Evolutionary conservation across 2,329 filamentous ascomycete species (phyloP).

Genomic region (Calonectria montana): DNA sequence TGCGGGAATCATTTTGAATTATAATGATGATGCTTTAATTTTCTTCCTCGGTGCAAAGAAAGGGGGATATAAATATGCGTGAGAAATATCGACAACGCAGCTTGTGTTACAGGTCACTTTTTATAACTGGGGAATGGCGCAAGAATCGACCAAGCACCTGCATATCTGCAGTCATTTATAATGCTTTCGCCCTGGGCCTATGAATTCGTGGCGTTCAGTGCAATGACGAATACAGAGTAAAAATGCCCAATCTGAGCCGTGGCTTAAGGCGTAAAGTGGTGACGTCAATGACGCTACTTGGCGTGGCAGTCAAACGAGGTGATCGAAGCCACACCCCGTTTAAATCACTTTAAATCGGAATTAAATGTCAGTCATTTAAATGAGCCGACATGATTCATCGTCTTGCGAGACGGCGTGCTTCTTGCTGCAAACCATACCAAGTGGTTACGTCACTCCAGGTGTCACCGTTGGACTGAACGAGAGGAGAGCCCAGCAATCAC

Average conservation of each 20-base stretch:
- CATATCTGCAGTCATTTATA: not conserved
- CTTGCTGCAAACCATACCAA: not conserved
- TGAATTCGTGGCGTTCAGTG: conserved; percentile 23
- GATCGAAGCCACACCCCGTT: conserved; percentile 17
- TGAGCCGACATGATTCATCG: not conserved
- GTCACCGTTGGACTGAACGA: no score
- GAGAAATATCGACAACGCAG: not conserved
- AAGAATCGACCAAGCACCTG: not conserved
- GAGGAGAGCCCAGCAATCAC: not conserved
- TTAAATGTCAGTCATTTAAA: not conserved
- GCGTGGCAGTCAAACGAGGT: not conserved
- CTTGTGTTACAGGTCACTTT: not conserved
- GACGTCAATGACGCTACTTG: conserved; percentile 41
- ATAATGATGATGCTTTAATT: not conserved
- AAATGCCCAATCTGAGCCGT: conserved; percentile 16
- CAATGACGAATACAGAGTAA: conserved; percentile 33
- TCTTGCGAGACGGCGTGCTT: not conserved
- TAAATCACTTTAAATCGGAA: not conserved
- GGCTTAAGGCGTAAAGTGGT: conserved; percentile 34
- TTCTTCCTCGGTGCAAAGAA: no score
- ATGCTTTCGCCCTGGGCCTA: not conserved
- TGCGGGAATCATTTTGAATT: conserved; percentile 43
- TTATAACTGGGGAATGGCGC: not conserved
- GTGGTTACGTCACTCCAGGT: conserved; percentile 9
- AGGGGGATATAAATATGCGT: not conserved